Evolutionary conservation across 805 yeast genomes (phyloP), one percentile per base, ranked within the genome.

Genomic region (Pichia californica): DNA sequence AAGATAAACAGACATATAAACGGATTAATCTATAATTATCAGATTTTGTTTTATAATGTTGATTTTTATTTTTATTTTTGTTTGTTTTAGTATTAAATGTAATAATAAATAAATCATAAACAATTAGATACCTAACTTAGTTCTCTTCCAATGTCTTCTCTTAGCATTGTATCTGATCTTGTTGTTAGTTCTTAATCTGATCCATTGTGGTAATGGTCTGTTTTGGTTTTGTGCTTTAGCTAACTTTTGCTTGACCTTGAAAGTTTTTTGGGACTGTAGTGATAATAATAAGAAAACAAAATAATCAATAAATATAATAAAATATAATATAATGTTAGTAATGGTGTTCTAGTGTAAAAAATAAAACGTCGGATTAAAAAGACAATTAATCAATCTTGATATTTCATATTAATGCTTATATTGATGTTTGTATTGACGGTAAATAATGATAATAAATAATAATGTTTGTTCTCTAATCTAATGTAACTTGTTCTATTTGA

Each of bases 71-170:
- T 19, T 14, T 5, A 21, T 7, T 20, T 7, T 33, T 19, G 16
- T 33, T 20, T 13, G 13, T 6, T 8, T 27, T 27, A 11, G 11
- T 13, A 14, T 9, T 18, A 33, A 23, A n/a, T n/a, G 20, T 33
- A 23, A 33, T n/a, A 18, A 20, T 18, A 33, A 23, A 2, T 21
- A 19, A 7, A 23, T 7, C 9, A 10, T 14, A 23, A 20, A 33
- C 40, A 66, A 70, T 86, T 89, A 91, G 81, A 91, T 73, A 82
- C 81, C 79, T 77, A 91, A 81, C 95, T 91, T 91, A 68, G 97
- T 91, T 85, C 98, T 87, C 86, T 96, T 91, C 99, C 99, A 91
- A 93, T 93, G 95, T 83, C 98, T 85, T 87, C 98, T 88, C 88
- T 93, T 93, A 71, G 96, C 94, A 79, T 91, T 91, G 86, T 88